Percentiles rank a stretch among this genome's conserved stretches.
phyloP scores from a whole-genome alignment of 2,329 filamentous ascomycete species.

The Hypoxylon sp. region DNA sequence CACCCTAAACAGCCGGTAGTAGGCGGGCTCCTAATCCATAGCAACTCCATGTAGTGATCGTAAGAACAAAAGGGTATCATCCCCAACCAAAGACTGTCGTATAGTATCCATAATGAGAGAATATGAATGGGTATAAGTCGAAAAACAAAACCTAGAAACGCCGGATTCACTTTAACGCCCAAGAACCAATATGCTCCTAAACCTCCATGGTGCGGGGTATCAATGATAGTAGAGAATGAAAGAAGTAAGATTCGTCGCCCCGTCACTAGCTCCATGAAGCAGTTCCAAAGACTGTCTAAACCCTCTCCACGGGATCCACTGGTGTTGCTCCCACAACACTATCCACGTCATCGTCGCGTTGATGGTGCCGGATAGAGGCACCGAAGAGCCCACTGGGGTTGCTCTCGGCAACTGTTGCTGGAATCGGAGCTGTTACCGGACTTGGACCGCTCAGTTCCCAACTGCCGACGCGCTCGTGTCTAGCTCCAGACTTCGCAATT shows the following conservation, averaged over 20 bases:
- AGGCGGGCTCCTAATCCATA: slow-evolving; percentile 1
- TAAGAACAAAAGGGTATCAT: slow-evolving; percentile 43
- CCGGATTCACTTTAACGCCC: slow-evolving; percentile 15
- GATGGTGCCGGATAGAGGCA: slow-evolving; percentile 27
- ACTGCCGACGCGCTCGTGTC: slow-evolving; percentile 64
- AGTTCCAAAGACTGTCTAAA: slow-evolving; percentile 49
- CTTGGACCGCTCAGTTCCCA: slow-evolving; percentile 61
- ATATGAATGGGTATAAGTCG: neutral
- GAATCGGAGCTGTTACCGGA: slow-evolving; percentile 27
- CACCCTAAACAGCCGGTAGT: neutral
- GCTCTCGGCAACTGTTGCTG: slow-evolving; percentile 29
- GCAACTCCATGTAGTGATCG: slow-evolving; percentile 35
- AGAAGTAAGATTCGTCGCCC: slow-evolving; percentile 4
- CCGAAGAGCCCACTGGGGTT: slow-evolving; percentile 40
- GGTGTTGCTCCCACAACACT: slow-evolving; percentile 57
- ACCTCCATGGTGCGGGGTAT: slow-evolving; percentile 35
- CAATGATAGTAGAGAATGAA: slow-evolving; percentile 44
- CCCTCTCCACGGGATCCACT: slow-evolving; percentile 58
- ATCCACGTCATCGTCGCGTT: slow-evolving; percentile 54
- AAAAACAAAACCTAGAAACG: slow-evolving; percentile 10
- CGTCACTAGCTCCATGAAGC: neutral
- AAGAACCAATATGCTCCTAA: slow-evolving; percentile 4
- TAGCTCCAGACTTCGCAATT: slow-evolving; percentile 57
- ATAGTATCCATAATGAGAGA: slow-evolving; percentile 15
- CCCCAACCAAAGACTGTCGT: slow-evolving; percentile 13